Conservation (phyloP, 2,329 filamentous ascomycete species). For the Trichoderma breve region DNA sequence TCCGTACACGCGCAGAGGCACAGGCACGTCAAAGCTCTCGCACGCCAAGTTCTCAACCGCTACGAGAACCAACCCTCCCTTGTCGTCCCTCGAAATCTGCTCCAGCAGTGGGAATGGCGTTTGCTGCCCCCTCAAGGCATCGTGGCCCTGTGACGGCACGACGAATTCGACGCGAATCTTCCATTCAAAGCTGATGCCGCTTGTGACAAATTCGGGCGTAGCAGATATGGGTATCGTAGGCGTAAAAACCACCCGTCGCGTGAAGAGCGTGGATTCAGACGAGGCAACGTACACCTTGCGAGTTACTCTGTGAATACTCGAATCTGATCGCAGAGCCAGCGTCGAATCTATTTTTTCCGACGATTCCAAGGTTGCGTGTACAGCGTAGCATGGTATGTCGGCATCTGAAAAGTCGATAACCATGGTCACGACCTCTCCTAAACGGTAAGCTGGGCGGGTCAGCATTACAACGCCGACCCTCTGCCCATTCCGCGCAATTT, state of each 20-base stretch:
- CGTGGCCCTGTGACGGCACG: conserved; percentile 57
- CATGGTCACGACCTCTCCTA: conserved; percentile 83
- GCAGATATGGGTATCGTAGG: conserved; percentile 79
- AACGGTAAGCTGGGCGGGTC: conserved; percentile 79
- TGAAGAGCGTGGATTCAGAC: conserved; percentile 80
- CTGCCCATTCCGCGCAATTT: conserved; percentile 88
- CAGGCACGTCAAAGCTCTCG: conserved; percentile 87
- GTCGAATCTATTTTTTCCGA: conserved; percentile 77
- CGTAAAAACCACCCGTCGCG: conserved; percentile 73
- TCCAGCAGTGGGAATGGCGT: conserved; percentile 62
- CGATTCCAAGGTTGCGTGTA: conserved; percentile 82
- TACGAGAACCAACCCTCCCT: conserved; percentile 70
- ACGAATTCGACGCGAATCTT: conserved; percentile 90
- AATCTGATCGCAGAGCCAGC: conserved; percentile 78
- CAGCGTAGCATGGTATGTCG: conserved; percentile 78
- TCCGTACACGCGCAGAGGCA: conserved; percentile 79
- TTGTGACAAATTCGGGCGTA: conserved; percentile 90
- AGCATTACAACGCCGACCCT: conserved; percentile 90
- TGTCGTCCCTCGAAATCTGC: conserved; percentile 73
- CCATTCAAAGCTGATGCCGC: conserved; percentile 84
- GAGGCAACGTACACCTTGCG: conserved; percentile 74
- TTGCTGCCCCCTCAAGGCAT: conserved; percentile 24
- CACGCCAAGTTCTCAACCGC: conserved; percentile 75
- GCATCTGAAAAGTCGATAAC: conserved; percentile 79
- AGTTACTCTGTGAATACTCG: conserved; percentile 83